phyloP scores from a whole-genome alignment of 768 basidiomycete genomes.

The Arthromyces matolae region DNA sequence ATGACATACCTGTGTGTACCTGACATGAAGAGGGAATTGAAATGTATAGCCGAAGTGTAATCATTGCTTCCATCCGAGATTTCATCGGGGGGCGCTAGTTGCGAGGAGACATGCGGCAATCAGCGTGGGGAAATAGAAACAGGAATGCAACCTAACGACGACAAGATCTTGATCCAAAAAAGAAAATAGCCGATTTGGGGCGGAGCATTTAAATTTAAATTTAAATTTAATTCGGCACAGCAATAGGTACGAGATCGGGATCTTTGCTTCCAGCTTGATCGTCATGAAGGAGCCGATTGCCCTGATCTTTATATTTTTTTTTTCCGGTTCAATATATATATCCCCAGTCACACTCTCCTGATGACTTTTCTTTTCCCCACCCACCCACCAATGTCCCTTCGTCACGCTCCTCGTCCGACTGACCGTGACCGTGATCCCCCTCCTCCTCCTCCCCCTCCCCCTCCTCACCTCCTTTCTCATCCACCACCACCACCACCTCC shows the following conservation, averaged over 20 bases:
- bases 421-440: slow-evolving; percentile 65
- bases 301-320: slow-evolving; percentile 45
- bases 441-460: slow-evolving; percentile 31
- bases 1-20: slow-evolving; percentile 19
- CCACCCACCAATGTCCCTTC: slow-evolving; percentile 54
- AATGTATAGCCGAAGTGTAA: slow-evolving; percentile 20
- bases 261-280: slow-evolving; percentile 48
- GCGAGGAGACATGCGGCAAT: slow-evolving; percentile 26
- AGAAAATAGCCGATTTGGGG: slow-evolving; percentile 20
- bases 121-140: slow-evolving; percentile 21
- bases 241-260: slow-evolving; percentile 55
- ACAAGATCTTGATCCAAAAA: slow-evolving; percentile 21
- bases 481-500: slow-evolving; percentile 35
- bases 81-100: slow-evolving; percentile 25
- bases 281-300: slow-evolving; percentile 54
- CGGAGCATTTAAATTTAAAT: slow-evolving; percentile 50
- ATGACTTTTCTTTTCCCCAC: slow-evolving; percentile 47
- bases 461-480: slow-evolving; percentile 31
- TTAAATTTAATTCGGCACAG: slow-evolving; percentile 45
- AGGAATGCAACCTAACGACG: slow-evolving; percentile 4
- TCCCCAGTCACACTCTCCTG: slow-evolving; percentile 39
- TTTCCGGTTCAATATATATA: slow-evolving; percentile 53
- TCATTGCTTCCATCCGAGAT: slow-evolving; percentile 35
- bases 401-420: slow-evolving; percentile 57
- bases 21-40: slow-evolving; percentile 13